Percentiles rank a stretch among this genome's conserved stretches.
Conservation (phyloP, 441 rosid genomes). For the Euphorbia schlechtendalii region DNA sequence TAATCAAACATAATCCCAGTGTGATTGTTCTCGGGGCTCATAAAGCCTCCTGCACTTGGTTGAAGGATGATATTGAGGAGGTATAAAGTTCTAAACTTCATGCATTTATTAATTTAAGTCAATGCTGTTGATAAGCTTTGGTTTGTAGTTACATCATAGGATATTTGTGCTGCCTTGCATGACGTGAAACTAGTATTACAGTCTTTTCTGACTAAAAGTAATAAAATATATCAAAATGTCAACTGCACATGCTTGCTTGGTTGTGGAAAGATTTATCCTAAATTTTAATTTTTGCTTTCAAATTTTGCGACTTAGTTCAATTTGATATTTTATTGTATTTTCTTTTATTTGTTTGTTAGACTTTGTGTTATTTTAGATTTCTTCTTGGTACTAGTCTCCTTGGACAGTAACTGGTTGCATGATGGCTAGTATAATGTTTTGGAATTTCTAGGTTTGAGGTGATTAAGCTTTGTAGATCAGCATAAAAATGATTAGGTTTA, state of each 20-base stretch:
- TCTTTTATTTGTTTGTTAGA: neutral
- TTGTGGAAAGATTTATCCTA: neutral
- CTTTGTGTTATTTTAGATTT: neutral
- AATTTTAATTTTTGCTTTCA: neutral
- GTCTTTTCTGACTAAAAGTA: neutral
- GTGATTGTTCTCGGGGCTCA: conserved; percentile 77
- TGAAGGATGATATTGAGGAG: conserved; percentile 83
- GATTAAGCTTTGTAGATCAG: neutral
- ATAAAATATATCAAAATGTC: too few relatives aligned
- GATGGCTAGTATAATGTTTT: neutral
- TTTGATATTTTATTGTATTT: neutral
- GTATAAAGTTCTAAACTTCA: conserved; percentile 23
- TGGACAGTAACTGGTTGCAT: neutral
- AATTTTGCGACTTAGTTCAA: neutral
- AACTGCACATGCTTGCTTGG: neutral
- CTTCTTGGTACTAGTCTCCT: neutral
- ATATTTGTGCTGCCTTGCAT: neutral
- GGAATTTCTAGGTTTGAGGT: neutral
- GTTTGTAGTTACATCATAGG: neutral
- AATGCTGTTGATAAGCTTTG: neutral
- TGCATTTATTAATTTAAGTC: neutral
- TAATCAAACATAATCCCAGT: conserved; percentile 69
- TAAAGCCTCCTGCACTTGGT: conserved; percentile 47
- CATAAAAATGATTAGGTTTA: neutral
- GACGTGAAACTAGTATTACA: neutral